Conservation (phyloP, 2,329 filamentous ascomycete genomes). For the Paramyrothecium roridum region DNA sequence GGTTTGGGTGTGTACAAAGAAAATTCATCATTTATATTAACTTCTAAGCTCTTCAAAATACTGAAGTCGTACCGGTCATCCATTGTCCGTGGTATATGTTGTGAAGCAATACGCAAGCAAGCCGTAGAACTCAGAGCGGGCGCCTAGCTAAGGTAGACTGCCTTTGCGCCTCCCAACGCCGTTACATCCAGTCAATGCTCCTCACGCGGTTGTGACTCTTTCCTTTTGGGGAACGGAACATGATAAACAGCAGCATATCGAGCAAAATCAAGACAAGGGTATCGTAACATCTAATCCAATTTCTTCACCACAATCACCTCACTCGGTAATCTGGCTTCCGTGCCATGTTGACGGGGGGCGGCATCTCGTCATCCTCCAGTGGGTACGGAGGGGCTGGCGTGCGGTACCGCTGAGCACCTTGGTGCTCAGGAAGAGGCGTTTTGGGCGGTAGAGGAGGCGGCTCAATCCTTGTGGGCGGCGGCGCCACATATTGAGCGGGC, state of each 20-base stretch:
- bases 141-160: background rate
- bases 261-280: background rate
- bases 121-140: no score
- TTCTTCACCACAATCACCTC: constrained; percentile 18
- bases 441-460: constrained; percentile 76
- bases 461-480: constrained; percentile 39
- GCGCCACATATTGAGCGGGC: constrained; percentile 27
- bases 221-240: background rate
- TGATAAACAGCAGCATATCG: background rate
- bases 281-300: background rate
- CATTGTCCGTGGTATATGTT: background rate
- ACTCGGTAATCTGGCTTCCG: constrained; percentile 74
- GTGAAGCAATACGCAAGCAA: background rate
- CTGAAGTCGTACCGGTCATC: background rate
- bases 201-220: background rate
- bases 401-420: constrained; percentile 27
- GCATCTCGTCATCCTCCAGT: constrained; percentile 71
- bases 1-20: no score
- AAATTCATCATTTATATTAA: background rate
- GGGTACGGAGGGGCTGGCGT: constrained; percentile 69
- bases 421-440: constrained; percentile 62
- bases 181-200: background rate
- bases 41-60: background rate
- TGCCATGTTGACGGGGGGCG: constrained; percentile 80
- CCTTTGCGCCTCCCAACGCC: background rate